Evolutionary conservation across 441 rosid species (phyloP).

Genomic region (Geranium incanum): DNA sequence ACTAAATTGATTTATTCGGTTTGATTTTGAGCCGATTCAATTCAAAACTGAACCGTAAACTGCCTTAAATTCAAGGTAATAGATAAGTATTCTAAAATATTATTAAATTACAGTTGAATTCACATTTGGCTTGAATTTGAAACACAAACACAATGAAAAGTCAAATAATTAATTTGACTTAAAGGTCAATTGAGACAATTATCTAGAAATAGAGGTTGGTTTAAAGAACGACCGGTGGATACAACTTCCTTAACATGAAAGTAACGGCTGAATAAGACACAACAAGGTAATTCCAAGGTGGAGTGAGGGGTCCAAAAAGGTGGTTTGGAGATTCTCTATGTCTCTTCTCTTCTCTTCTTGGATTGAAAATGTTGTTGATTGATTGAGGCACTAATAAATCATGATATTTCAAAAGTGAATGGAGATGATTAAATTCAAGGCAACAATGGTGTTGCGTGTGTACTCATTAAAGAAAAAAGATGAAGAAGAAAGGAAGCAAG

Average conservation of each 20-base stretch:
- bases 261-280: slow-evolving; percentile 22
- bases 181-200: too few species aligned
- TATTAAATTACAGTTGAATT: too few species aligned
- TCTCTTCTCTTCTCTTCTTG: slow-evolving; percentile 5
- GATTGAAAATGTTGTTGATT: neutral
- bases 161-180: too few species aligned
- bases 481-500: too few species aligned
- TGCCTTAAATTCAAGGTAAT: too few species aligned
- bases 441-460: neutral
- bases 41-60: too few species aligned
- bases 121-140: too few species aligned
- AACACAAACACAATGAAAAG: too few species aligned
- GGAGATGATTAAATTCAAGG: neutral
- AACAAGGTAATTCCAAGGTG: neutral
- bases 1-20: too few species aligned
- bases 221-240: neutral
- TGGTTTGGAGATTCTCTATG: slow-evolving; percentile 29
- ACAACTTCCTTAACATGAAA: slow-evolving; percentile 25
- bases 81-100: neutral
- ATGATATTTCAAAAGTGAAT: neutral
- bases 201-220: too few species aligned
- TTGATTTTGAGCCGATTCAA: too few species aligned
- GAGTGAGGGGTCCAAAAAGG: slow-evolving; percentile 16
- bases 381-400: neutral
- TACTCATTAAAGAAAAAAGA: neutral